Base-by-base conservation (phyloP, 2,329 filamentous ascomycete species). In the Alternaria novae-zelandiae region DNA sequence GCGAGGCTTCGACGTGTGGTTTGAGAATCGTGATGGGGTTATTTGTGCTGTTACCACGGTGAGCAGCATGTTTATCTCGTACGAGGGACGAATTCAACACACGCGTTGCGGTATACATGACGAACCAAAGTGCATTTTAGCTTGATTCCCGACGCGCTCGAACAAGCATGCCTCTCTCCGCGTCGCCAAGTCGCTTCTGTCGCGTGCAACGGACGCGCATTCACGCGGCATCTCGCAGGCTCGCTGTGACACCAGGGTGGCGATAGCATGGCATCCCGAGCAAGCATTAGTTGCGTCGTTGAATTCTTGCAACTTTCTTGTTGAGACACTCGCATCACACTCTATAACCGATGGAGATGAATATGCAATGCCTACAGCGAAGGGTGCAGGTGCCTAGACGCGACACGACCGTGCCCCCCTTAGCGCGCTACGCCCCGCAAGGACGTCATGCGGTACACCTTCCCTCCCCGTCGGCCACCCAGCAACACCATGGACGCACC, bases 331-430 rank as follows among this genome's bases (percentile, higher is more conserved):
- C 1, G 30, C 30, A 36, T 36, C 30, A 8, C 13, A 36, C 30
- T 15, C 6, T 7, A 36, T 36, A 9, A 0, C 13, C 13, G 6
- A 36, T 36, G 30, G 1, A 0, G 3, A 36, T 15, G 1, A 5
- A 15, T 2, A 4, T 9, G 30, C 30, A 9, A 30, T 30, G 26
- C 28, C 26, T 1, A 3, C 0, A 4, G 7, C 15, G 43, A 21
- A 45, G 11, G 43, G 23, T 21, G 43, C 21, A 21, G 43, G 2
- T 21, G 43, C 17, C 43, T 23, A 0, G 11, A 8, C 20, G 43
- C 9, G 43, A 45, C 17, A 45, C 43, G 17, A 2, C 43, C 17
- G 17, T 45, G 17, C 43, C 2, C 2, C 0, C 4, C 0, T 8
- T 21, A 45, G 43, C 43, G 43, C 13, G 43, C 21, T 45, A 45